A percentile compares a stretch with the other conserved stretches of the same genome.
These are phyloP conservation scores for Closterium sp. DNA, from an alignment of 139 green algal species.

Conservation along the genomic window DNA sequence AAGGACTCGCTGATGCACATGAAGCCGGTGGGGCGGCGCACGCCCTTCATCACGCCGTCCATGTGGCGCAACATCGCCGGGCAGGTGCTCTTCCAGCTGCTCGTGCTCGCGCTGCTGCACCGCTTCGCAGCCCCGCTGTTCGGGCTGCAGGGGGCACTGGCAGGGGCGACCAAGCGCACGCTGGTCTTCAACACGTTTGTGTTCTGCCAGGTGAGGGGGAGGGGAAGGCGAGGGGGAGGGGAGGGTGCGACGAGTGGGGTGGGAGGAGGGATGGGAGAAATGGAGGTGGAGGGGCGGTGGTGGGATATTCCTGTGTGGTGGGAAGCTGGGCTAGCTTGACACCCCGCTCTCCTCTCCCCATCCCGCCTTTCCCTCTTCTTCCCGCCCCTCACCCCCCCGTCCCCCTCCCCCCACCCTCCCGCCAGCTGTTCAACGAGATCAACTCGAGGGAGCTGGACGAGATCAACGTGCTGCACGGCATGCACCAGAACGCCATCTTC, in stretches of 20 bases:
- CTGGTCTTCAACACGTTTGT: slow-evolving; percentile 25
- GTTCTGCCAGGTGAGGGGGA: background rate
- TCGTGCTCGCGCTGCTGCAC: slow-evolving; percentile 71
- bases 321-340: no score
- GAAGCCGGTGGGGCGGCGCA: slow-evolving; percentile 66
- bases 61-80: slow-evolving; percentile 93
- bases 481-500: slow-evolving; percentile 35
- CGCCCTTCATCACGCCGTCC: slow-evolving; percentile 77
- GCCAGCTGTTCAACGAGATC: background rate
- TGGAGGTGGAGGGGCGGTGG: background rate
- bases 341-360: no score
- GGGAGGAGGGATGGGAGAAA: background rate
- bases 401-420: no score
- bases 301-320: no score
- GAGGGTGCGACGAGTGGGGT: background rate
- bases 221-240: background rate
- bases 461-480: slow-evolving; percentile 18
- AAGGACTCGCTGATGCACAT: slow-evolving; percentile 75
- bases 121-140: background rate
- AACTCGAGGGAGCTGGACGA: slow-evolving; percentile 25
- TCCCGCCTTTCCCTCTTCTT: no score
- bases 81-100: slow-evolving; percentile 73
- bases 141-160: background rate
- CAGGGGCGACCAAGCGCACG: background rate
- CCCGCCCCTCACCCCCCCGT: no score